Percentiles rank a stretch among this genome's conserved stretches.
Evolutionary conservation across 768 basidiomycete genomes (phyloP).

Genomic region (Amanita thiersii): DNA sequence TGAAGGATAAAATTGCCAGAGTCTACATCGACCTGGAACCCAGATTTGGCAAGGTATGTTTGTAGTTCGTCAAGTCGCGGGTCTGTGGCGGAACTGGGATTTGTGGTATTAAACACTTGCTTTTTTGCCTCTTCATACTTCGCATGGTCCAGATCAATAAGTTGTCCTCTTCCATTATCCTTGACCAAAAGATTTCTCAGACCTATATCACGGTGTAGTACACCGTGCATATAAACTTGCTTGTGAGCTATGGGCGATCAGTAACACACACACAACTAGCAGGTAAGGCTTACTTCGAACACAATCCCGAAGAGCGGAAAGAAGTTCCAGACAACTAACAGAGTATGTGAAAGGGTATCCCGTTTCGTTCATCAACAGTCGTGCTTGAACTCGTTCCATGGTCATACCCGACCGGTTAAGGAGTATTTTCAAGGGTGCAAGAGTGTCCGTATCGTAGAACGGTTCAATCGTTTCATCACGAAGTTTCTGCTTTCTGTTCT

Average conservation of each 20-base stretch:
- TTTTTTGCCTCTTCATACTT: no score
- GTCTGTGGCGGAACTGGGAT: no score
- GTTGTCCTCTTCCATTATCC: not conserved
- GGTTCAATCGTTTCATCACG: no score
- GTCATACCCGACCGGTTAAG: no score
- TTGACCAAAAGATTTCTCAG: not conserved
- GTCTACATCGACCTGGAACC: no score
- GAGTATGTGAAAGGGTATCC: constrained; percentile 1
- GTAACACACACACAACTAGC: not conserved
- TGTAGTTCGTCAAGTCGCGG: no score
- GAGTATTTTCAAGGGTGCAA: no score
- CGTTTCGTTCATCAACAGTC: not conserved
- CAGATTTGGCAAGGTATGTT: no score
- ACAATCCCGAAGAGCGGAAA: not conserved
- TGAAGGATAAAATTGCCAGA: no score
- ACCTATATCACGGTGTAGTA: constrained; percentile 3
- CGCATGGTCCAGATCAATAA: constrained; percentile 1
- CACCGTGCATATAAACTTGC: not conserved
- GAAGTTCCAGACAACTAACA: not conserved
- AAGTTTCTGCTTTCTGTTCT: no score
- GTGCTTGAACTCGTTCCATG: not conserved
- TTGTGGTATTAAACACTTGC: no score
- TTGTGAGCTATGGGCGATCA: not conserved
- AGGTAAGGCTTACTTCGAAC: not conserved
- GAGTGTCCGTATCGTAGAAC: no score